These are phyloP conservation scores for Hymenoscyphus scutula DNA, from an alignment of 2,329 filamentous ascomycete species.

Conservation along the genomic window DNA sequence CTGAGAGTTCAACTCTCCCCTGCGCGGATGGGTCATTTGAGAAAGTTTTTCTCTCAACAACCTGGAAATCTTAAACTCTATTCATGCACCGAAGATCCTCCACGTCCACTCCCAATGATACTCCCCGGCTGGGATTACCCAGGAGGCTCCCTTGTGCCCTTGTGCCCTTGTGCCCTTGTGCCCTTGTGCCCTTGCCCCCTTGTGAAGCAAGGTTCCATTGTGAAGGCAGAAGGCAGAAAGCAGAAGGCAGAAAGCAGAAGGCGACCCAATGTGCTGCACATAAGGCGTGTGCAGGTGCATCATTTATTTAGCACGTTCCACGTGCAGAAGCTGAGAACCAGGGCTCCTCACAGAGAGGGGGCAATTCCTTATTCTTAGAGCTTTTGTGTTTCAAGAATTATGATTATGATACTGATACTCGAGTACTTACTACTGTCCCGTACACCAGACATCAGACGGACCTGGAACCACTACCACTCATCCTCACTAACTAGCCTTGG, in stretches of 20 bases:
- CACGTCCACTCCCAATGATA: conserved; percentile 5
- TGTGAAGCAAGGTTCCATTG: too few species aligned
- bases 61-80: conserved; percentile 3
- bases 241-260: too few species aligned
- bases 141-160: not conserved
- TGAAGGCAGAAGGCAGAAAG: too few species aligned
- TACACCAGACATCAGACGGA: not conserved
- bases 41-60: not conserved
- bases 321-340: not conserved
- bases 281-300: not conserved
- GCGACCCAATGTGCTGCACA: not conserved
- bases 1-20: not conserved
- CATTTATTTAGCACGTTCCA: conserved; percentile 3
- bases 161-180: too few species aligned
- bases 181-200: too few species aligned
- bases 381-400: not conserved
- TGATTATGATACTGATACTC: too few species aligned
- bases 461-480: too few species aligned
- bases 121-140: not conserved
- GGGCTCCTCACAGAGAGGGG: not conserved
- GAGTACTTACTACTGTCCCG: too few species aligned
- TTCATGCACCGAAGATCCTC: conserved; percentile 9
- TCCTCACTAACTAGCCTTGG: too few species aligned
- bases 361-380: not conserved
- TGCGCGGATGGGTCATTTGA: not conserved